These are phyloP conservation scores for Sporormia fimetaria DNA, from an alignment of 495 filamentous ascomycete genomes.

Conservation along the genomic window DNA sequence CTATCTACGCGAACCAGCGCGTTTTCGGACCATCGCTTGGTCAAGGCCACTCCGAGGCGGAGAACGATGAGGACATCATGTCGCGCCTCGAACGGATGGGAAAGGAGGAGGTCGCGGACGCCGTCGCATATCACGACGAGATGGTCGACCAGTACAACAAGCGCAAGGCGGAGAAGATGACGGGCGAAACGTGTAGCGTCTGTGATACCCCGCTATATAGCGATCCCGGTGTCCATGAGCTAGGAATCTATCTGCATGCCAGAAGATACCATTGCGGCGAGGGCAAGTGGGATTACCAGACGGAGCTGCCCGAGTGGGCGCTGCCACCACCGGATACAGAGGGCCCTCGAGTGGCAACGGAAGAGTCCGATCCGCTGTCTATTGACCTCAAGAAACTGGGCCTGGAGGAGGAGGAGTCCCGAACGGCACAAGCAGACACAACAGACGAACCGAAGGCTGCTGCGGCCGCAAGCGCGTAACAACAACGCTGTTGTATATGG, in stretches of 20 bases:
- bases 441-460: too few relatives aligned
- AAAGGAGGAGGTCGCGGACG: conserved; percentile 79
- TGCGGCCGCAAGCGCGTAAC: too few relatives aligned
- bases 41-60: conserved; percentile 51
- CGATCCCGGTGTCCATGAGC: conserved; percentile 78
- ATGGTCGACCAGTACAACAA: conserved; percentile 79
- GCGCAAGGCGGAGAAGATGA: conserved; percentile 81
- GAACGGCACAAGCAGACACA: too few relatives aligned
- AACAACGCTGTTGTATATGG: not conserved
- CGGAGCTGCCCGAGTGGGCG: conserved; percentile 75
- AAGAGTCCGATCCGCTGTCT: conserved; percentile 30
- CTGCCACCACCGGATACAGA: conserved; percentile 50
- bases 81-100: conserved; percentile 78
- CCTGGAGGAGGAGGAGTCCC: conserved; percentile 10
- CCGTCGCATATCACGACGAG: conserved; percentile 86
- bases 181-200: conserved; percentile 64
- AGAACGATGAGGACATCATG: conserved; percentile 81
- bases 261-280: conserved; percentile 70
- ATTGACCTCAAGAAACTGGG: conserved; percentile 28
- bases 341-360: conserved; percentile 30
- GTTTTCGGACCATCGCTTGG: conserved; percentile 81
- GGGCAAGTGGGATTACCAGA: conserved; percentile 78
- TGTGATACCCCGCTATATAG: conserved; percentile 85
- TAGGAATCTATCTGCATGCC: conserved; percentile 89
- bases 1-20: conserved; percentile 86